Percentiles rank a stretch among this genome's conserved stretches.
Evolutionary conservation across 2,329 filamentous ascomycete genomes (phyloP).

Genomic region (Capronia coronata): DNA sequence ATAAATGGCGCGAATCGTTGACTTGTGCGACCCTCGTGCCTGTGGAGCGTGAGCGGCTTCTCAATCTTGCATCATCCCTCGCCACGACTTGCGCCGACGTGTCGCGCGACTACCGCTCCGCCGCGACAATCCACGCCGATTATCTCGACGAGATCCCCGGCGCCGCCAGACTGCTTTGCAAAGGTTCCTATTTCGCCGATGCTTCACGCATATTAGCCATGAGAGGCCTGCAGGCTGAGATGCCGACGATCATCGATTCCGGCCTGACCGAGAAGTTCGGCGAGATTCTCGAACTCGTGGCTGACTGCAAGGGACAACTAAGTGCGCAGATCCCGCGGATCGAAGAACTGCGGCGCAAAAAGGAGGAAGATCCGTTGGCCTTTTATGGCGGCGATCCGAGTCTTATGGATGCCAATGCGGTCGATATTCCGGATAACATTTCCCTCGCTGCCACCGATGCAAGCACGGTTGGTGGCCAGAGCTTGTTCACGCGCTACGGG

Average conservation of each 20-base stretch:
- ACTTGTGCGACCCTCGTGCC: conserved; percentile 67
- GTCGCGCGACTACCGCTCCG: conserved; percentile 73
- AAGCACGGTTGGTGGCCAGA: conserved; percentile 68
- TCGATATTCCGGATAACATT: conserved; percentile 82
- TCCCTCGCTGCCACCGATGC: conserved; percentile 81
- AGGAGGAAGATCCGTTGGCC: conserved; percentile 73
- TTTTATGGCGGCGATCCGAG: conserved; percentile 76
- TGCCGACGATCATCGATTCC: conserved; percentile 64
- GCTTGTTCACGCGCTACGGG: conserved; percentile 85
- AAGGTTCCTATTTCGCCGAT: conserved; percentile 78
- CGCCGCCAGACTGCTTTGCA: conserved; percentile 74
- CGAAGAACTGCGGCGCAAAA: conserved; percentile 71
- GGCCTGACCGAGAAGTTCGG: conserved; percentile 76
- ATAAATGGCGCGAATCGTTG: conserved; percentile 86
- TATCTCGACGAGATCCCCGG: conserved; percentile 66
- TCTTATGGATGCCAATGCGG: conserved; percentile 46
- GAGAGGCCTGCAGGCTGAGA: conserved; percentile 54
- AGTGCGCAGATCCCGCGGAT: conserved; percentile 79
- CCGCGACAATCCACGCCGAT: conserved; percentile 73
- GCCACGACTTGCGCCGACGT: conserved; percentile 70
- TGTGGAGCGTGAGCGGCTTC: conserved; percentile 54
- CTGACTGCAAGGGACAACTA: conserved; percentile 84
- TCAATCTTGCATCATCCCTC: conserved; percentile 63
- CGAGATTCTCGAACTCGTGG: conserved; percentile 79
- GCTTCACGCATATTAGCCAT: conserved; percentile 72